phyloP scores from a whole-genome alignment of 78 protist genomes.

The Speleostelium caveatum region DNA sequence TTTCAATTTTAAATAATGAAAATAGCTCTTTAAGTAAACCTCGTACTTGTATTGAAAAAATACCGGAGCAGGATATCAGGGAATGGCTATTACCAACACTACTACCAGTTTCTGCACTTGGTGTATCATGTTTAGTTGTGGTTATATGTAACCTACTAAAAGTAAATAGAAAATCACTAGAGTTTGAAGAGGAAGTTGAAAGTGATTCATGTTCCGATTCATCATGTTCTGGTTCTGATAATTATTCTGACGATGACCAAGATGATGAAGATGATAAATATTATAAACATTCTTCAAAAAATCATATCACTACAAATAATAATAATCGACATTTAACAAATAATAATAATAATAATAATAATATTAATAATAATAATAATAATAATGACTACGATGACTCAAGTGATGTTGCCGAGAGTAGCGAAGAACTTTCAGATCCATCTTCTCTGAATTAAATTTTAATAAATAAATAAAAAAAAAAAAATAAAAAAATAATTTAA shows the following conservation, averaged over 20 bases:
- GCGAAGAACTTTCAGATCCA: no score
- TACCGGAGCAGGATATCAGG: background rate
- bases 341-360: no score
- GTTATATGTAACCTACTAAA: constrained; percentile 6
- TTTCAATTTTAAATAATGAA: background rate
- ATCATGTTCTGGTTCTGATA: background rate
- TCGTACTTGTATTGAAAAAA: background rate
- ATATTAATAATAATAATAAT: no score
- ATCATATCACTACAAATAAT: no score
- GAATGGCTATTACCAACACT: constrained; percentile 32
- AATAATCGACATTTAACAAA: no score
- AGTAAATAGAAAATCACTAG: constrained; percentile 16
- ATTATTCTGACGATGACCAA: background rate
- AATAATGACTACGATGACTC: no score
- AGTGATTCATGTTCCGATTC: background rate
- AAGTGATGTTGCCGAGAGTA: no score
- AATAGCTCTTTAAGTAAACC: background rate
- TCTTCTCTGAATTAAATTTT: no score
- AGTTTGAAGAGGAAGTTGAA: constrained; percentile 5
- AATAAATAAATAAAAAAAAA: no score
- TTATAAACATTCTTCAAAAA: no score
- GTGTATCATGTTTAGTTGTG: background rate
- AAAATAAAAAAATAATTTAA: no score
- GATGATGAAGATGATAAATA: background rate
- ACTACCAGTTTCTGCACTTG: background rate